These are phyloP conservation scores for Starmerella floris DNA, from an alignment of 805 yeast species.

Conservation along the genomic window DNA sequence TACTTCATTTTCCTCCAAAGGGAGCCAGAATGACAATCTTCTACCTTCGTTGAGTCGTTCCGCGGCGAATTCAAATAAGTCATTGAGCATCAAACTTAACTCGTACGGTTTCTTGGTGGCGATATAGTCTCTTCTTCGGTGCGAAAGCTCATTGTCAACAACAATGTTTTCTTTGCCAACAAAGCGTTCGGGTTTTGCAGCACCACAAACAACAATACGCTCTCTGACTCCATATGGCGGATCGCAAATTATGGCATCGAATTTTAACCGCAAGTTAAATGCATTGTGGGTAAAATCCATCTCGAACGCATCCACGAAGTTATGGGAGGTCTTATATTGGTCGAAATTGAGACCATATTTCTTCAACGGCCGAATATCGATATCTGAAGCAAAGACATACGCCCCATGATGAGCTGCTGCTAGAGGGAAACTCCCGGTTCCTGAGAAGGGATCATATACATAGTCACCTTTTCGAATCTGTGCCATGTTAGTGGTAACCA, in stretches of 20 bases:
- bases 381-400: conserved; percentile 71
- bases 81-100: conserved; percentile 62
- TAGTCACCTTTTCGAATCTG: conserved; percentile 53
- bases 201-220: conserved; percentile 85
- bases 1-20: conserved; percentile 78
- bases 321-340: conserved; percentile 48
- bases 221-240: conserved; percentile 98
- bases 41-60: conserved; percentile 60
- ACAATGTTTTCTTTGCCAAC: conserved; percentile 54
- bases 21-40: conserved; percentile 92
- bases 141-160: conserved; percentile 73
- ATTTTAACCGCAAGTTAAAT: conserved; percentile 42
- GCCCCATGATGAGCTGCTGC: conserved; percentile 83
- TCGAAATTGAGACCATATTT: conserved; percentile 65
- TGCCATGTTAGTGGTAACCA: conserved; percentile 78
- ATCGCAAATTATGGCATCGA: conserved; percentile 83
- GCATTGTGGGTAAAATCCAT: conserved; percentile 95
- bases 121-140: conserved; percentile 63
- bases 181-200: conserved; percentile 50
- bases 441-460: conserved; percentile 89
- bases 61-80: conserved; percentile 60
- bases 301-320: conserved; percentile 62
- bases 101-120: conserved; percentile 89
- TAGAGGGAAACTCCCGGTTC: conserved; percentile 87
- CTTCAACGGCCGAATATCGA: conserved; percentile 64